phyloP scores from a whole-genome alignment of 2,329 filamentous ascomycete genomes.

The Fusarium duplospermum region DNA sequence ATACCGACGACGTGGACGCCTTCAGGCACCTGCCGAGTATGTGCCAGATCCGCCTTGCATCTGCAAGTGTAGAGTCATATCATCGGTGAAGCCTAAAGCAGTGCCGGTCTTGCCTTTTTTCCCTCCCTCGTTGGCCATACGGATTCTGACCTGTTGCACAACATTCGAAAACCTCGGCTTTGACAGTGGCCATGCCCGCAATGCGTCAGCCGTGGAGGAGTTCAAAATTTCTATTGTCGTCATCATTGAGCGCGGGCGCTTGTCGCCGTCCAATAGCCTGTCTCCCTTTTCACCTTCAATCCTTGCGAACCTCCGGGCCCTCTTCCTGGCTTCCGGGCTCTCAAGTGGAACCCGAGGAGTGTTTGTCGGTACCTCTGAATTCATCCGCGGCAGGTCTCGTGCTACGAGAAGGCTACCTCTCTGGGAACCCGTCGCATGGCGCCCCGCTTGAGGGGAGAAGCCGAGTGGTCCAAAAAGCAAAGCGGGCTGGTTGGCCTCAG shows the following conservation, averaged over 20 bases:
- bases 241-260: slow-evolving; percentile 38
- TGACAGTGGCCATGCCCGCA: slow-evolving; percentile 19
- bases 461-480: slow-evolving; percentile 40
- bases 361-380: slow-evolving; percentile 38
- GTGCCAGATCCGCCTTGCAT: slow-evolving; percentile 41
- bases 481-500: slow-evolving; percentile 37
- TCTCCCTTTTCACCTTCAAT: slow-evolving; percentile 21
- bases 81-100: slow-evolving; percentile 44
- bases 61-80: slow-evolving; percentile 38
- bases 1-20: slow-evolving; percentile 46
- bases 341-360: slow-evolving; percentile 32
- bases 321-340: slow-evolving; percentile 43
- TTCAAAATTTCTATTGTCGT: slow-evolving; percentile 41
- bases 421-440: slow-evolving; percentile 43
- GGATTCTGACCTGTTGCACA: slow-evolving; percentile 11
- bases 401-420: slow-evolving; percentile 41
- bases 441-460: slow-evolving; percentile 45
- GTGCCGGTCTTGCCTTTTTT: slow-evolving; percentile 9
- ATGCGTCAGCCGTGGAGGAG: slow-evolving; percentile 37
- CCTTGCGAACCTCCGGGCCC: slow-evolving; percentile 34
- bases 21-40: slow-evolving; percentile 36
- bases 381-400: slow-evolving; percentile 31
- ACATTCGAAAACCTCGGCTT: slow-evolving; percentile 25
- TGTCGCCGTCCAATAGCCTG: slow-evolving; percentile 34
- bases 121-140: background rate